Conservation (phyloP, 768 basidiomycete genomes). For the Trametes maxima region DNA sequence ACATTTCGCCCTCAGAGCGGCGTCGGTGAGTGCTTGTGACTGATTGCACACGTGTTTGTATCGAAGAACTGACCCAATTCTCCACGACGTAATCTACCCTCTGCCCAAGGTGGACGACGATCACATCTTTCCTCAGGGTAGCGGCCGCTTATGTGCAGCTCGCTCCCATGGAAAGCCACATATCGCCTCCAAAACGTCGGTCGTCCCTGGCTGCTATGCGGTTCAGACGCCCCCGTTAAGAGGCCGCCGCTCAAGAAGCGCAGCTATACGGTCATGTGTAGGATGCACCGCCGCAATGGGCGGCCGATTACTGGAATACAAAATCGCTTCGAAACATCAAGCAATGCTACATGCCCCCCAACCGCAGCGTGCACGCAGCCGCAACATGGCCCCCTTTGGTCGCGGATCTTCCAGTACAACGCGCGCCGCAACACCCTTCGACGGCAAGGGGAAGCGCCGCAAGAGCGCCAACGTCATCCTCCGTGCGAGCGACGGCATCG, state of each 20-base stretch:
- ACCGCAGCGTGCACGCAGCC: neutral
- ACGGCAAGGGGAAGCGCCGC: neutral
- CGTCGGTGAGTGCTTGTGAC: neutral
- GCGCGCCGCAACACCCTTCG: slow-evolving; percentile 7
- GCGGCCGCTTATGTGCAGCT: neutral
- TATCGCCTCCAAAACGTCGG: neutral
- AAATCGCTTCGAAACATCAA: neutral
- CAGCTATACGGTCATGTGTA: neutral
- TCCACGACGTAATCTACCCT: neutral
- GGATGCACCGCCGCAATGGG: neutral
- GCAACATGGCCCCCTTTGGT: neutral
- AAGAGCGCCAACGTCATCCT: slow-evolving; percentile 11
- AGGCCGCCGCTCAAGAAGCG: neutral
- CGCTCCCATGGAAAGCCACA: neutral
- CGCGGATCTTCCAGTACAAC: neutral
- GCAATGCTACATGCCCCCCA: neutral
- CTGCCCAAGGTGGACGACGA: neutral
- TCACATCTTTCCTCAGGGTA: neutral
- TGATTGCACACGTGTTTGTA: neutral
- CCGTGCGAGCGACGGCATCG: slow-evolving; percentile 10
- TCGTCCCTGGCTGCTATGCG: neutral
- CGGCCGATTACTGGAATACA: neutral
- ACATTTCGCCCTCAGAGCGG: neutral
- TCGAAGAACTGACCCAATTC: neutral
- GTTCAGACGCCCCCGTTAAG: neutral